Base-by-base conservation (phyloP, 2,329 filamentous ascomycete species). In the Fusarium circinatum region DNA sequence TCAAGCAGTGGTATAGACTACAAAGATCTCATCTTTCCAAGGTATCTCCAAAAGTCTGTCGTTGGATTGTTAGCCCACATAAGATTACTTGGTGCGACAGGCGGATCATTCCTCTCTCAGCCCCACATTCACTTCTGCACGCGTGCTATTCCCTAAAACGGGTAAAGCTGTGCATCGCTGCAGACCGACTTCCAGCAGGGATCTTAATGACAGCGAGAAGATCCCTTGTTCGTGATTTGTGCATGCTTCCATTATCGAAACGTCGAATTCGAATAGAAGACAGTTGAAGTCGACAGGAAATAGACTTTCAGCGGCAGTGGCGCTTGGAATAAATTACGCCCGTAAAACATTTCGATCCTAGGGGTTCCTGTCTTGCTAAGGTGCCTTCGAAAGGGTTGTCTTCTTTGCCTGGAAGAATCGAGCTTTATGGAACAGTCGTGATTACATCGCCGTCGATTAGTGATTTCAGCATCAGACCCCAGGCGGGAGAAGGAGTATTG, bases 121-220 rank as follows among this genome's bases (percentile, higher is more conserved):
- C 20, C 13, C 20, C 22, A 36, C 17, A 39, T 24, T 41, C 47
- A 38, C 38, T 34, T 45, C 32, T 15, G n/a, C 32, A 32, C 58
- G 17, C n/a, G 24, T n/a, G 5, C 38, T 14, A 24, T 52, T 56
- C 15, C 70, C 57, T 20, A 48, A 73, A 59, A 5, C 7, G 11
- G 70, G 70, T 47, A 73, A 70, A 59, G 54, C n/a, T 39, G 20
- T 34, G 10, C 71, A 71, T 32, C 22, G 30, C n/a, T 36, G 15
- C 17, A 54, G 51, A 30, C 52, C 41, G 26, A 58, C 45, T 45
- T 28, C 24, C 5, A 39, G 11, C 18, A 22, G 28, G 44, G 26
- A 17, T 28, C 34, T 52, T 3, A 34, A n/a, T 52, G 8, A 24
- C 17, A 34, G 10, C 1, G 15, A 49, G 10, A 30, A 17, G 20